Percentiles rank a stretch among this genome's conserved stretches.
phyloP scores from a whole-genome alignment of 495 filamentous ascomycete species.

The Xylaria flabelliformis region DNA sequence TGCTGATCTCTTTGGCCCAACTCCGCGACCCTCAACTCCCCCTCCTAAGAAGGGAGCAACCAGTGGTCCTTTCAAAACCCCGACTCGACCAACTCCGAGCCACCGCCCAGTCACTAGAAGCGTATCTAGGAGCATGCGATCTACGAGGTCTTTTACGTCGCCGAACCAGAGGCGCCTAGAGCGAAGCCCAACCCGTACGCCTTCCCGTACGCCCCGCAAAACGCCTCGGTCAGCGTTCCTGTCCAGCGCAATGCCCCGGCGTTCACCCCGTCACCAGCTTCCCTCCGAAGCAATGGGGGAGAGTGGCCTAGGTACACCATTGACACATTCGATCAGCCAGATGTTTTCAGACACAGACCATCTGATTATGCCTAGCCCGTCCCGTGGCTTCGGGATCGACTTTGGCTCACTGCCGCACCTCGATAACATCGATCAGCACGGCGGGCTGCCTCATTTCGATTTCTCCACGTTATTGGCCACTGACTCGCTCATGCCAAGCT shows the following conservation, averaged over 20 bases:
- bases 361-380: slow-evolving; percentile 47
- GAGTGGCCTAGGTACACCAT: slow-evolving; percentile 56
- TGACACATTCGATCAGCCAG: slow-evolving; percentile 65
- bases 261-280: slow-evolving; percentile 43
- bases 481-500: slow-evolving; percentile 60
- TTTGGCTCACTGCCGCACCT: slow-evolving; percentile 49
- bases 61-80: slow-evolving; percentile 60
- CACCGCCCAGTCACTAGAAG: slow-evolving; percentile 64
- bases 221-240: slow-evolving; percentile 39
- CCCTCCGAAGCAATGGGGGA: slow-evolving; percentile 44
- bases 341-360: slow-evolving; percentile 63
- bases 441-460: slow-evolving; percentile 43
- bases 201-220: slow-evolving; percentile 43
- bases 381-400: slow-evolving; percentile 44
- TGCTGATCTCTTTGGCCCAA: slow-evolving; percentile 63
- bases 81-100: slow-evolving; percentile 61
- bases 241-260: slow-evolving; percentile 35
- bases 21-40: slow-evolving; percentile 66
- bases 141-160: slow-evolving; percentile 45
- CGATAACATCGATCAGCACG: slow-evolving; percentile 44
- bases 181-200: slow-evolving; percentile 53
- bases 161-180: slow-evolving; percentile 45
- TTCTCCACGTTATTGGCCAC: slow-evolving; percentile 55
- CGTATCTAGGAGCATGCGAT: slow-evolving; percentile 58
- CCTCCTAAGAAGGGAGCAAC: slow-evolving; percentile 59